These are phyloP conservation scores for Globisporangium yorkense DNA, from an alignment of 352 stramenopile species.

Conservation along the genomic window DNA sequence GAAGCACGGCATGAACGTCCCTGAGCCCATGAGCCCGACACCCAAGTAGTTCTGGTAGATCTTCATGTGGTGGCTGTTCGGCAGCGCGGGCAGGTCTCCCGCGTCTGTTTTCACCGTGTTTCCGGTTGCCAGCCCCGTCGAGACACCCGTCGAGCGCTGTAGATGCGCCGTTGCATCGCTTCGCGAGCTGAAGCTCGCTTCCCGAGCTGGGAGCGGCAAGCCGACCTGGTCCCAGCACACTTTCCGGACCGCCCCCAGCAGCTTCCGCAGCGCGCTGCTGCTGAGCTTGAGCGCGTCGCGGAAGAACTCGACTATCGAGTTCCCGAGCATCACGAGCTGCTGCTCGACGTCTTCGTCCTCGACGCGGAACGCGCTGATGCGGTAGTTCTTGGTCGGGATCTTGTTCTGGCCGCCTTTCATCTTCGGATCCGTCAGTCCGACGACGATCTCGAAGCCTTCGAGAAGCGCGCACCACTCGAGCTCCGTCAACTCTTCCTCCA, in stretches of 20 bases:
- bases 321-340: conserved; percentile 78
- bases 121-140: neutral
- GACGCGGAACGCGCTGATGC: conserved; percentile 63
- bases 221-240: conserved; percentile 72
- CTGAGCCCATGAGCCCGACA: conserved; percentile 50
- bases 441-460: conserved; percentile 78
- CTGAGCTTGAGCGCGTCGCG: conserved; percentile 65
- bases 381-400: conserved; percentile 67
- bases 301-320: conserved; percentile 85
- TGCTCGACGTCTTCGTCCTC: conserved; percentile 87
- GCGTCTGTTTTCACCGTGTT: neutral
- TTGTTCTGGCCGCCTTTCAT: conserved; percentile 72
- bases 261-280: conserved; percentile 40
- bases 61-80: conserved; percentile 59
- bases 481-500: conserved; percentile 77
- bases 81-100: conserved; percentile 30
- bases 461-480: conserved; percentile 72
- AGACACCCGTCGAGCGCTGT: neutral
- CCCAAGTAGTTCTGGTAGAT: conserved; percentile 81
- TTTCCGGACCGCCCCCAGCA: conserved; percentile 55
- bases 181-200: conserved; percentile 1
- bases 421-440: conserved; percentile 62
- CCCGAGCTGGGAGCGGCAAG: conserved; percentile 26
- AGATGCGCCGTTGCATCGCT: neutral
- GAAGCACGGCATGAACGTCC: conserved; percentile 66